phyloP scores from a whole-genome alignment of 352 stramenopile genomes.

The Paralagenidium karlingii region DNA sequence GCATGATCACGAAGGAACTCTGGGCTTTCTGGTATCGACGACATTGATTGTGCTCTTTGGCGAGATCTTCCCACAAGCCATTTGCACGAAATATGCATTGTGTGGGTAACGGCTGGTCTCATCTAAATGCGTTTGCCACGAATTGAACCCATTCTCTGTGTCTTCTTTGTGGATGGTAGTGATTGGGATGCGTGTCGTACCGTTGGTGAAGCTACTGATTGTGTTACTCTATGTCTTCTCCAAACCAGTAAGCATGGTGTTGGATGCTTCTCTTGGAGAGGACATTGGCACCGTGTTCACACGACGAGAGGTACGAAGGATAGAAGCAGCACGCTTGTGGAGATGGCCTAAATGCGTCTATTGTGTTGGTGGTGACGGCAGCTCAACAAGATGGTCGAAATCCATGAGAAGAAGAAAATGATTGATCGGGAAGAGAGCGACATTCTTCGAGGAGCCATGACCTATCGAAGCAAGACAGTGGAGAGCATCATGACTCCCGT shows the following conservation, averaged over 20 bases:
- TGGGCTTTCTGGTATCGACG: constrained; percentile 89
- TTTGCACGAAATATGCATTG: constrained; percentile 87
- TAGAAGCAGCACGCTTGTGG: too few species aligned
- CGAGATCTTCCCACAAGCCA: constrained; percentile 82
- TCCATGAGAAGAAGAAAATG: constrained; percentile 90
- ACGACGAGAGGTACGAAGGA: constrained; percentile 34
- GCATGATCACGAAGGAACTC: constrained; percentile 10
- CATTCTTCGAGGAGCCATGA: constrained; percentile 93
- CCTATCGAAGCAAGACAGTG: constrained; percentile 87
- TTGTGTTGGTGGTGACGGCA: too few species aligned
- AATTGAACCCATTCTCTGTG: not conserved
- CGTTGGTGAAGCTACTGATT: constrained; percentile 90
- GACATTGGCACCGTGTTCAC: constrained; percentile 95
- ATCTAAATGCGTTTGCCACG: too few species aligned
- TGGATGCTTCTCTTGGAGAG: constrained; percentile 89
- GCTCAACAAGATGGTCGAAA: constrained; percentile 93
- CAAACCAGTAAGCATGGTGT: constrained; percentile 85
- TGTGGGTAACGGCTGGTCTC: constrained; percentile 33
- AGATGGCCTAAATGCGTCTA: too few species aligned
- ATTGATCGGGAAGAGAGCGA: constrained; percentile 89
- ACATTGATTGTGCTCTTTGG: constrained; percentile 91
- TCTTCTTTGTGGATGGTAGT: constrained; percentile 11
- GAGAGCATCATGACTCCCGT: constrained; percentile 91
- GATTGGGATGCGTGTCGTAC: constrained; percentile 64
- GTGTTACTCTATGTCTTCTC: constrained; percentile 89